A percentile compares a stretch with the other conserved stretches of the same genome.
Conservation (phyloP, 305 asterid genomes). For the Fraxinus floribunda region DNA sequence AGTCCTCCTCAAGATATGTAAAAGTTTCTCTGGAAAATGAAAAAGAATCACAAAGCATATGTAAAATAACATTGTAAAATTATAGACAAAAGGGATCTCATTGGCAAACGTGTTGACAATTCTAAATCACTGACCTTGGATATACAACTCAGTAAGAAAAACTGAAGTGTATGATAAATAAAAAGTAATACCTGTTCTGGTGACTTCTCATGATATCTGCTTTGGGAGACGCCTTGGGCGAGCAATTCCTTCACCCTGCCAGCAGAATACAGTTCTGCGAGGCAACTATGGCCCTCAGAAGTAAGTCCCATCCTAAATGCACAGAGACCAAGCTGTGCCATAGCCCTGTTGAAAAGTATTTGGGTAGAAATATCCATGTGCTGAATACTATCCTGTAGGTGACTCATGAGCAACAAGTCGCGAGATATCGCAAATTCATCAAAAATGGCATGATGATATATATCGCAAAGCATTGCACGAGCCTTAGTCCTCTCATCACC, state of each 20-base stretch:
- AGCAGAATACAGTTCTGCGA: constrained; percentile 83
- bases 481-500: constrained; percentile 88
- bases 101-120: not conserved
- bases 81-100: not conserved
- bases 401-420: constrained; percentile 92
- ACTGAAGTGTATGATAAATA: not conserved
- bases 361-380: constrained; percentile 98
- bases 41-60: not conserved
- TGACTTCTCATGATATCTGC: constrained; percentile 91
- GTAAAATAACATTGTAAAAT: not conserved
- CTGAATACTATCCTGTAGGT: constrained; percentile 87
- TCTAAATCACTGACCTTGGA: not conserved
- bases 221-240: constrained; percentile 94
- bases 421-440: constrained; percentile 85
- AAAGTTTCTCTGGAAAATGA: not conserved
- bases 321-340: constrained; percentile 95
- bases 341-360: constrained; percentile 82
- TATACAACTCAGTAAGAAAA: not conserved
- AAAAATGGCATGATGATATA: constrained; percentile 81
- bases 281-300: constrained; percentile 75
- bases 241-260: constrained; percentile 96
- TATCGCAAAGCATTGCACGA: constrained; percentile 98
- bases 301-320: constrained; percentile 85
- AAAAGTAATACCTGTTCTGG: constrained; percentile 76
- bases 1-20: not conserved